Conservation (phyloP, 257 asterid species). For the Solanum pinnatisectum region DNA sequence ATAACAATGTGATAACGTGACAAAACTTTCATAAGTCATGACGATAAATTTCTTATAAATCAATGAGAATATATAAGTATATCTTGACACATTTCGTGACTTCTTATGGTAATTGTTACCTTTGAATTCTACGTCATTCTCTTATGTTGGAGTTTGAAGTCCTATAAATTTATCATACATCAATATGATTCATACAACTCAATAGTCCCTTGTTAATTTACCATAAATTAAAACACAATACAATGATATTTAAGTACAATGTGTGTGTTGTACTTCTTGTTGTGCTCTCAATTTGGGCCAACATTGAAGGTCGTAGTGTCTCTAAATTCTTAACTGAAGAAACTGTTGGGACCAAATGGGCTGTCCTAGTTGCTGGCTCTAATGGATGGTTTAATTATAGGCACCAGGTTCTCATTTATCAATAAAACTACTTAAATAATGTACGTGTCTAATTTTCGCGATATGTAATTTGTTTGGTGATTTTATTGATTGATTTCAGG, state of each 20-base stretch:
- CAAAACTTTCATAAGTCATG: background rate
- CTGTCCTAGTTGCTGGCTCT: conserved; percentile 86
- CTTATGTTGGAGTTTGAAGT: background rate
- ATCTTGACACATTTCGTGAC: background rate
- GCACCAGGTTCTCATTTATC: conserved; percentile 50
- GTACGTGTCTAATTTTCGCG: background rate
- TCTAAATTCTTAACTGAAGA: conserved; percentile 17
- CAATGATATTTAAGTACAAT: background rate
- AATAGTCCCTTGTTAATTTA: no score
- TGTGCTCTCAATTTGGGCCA: background rate
- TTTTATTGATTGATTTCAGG: conserved; percentile 23
- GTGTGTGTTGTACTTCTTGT: background rate
- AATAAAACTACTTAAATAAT: background rate
- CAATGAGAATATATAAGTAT: background rate
- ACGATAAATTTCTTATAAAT: background rate
- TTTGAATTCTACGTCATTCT: background rate
- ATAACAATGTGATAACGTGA: background rate
- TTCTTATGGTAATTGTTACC: background rate
- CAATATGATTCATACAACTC: background rate
- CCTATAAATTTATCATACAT: background rate
- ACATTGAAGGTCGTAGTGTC: background rate
- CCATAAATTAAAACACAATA: background rate
- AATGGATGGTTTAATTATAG: conserved; percentile 93
- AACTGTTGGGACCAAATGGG: conserved; percentile 84
- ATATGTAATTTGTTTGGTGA: background rate